Percentiles rank a stretch among this genome's conserved stretches.
These are phyloP conservation scores for Lactarius trivialis DNA, from an alignment of 768 basidiomycete species.

Conservation along the genomic window DNA sequence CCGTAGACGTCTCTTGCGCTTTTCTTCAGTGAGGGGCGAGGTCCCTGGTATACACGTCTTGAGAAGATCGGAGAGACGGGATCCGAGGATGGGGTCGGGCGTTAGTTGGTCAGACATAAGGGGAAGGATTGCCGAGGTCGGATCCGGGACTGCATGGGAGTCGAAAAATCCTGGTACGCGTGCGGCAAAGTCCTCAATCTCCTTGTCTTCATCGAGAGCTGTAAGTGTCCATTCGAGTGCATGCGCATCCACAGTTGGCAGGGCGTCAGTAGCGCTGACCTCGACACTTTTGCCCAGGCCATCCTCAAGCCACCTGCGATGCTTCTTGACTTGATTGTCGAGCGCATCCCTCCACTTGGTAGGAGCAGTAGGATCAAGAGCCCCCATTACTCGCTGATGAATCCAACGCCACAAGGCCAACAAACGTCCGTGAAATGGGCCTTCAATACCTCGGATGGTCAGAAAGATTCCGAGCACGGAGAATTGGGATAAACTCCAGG, in stretches of 20 bases:
- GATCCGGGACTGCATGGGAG: not conserved
- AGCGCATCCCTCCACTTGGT: not conserved
- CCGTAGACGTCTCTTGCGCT: not conserved
- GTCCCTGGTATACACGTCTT: not conserved
- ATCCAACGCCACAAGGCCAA: not conserved
- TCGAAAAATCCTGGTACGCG: not conserved
- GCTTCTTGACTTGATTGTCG: not conserved
- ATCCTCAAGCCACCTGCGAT: not conserved
- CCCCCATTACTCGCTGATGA: not conserved
- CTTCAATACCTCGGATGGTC: not conserved
- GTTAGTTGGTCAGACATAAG: not conserved
- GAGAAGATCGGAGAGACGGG: not conserved
- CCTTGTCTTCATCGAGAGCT: not conserved
- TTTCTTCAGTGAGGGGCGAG: not conserved
- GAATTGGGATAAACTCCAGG: not conserved
- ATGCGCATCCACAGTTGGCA: not conserved
- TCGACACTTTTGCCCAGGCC: not conserved
- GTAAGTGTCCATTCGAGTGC: not conserved
- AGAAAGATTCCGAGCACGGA: not conserved
- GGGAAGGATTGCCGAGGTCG: not conserved
- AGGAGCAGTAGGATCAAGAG: not conserved
- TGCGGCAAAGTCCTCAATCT: not conserved
- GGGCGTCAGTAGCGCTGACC: not conserved
- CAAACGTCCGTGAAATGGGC: not conserved
- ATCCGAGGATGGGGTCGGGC: not conserved